Evolutionary conservation across 768 basidiomycete species (phyloP), one percentile per base, ranked within the genome.

Genomic region (Heimioporus sp.): DNA sequence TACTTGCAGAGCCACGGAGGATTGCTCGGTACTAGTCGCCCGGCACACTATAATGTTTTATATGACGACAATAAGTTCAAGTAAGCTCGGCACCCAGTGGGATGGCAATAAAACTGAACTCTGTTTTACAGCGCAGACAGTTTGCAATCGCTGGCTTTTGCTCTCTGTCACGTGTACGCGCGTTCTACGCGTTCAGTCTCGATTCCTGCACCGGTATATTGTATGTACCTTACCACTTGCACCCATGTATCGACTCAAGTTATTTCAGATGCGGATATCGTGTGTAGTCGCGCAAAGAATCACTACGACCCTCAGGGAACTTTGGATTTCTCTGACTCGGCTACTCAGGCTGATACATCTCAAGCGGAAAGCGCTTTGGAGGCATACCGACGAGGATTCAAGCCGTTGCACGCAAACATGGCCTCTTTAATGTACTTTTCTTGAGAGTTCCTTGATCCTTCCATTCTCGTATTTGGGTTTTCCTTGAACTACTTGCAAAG

Each of bases 181-280:
- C 80, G 89, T 3, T 82, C 87, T 10, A 90, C 88, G 4, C 82
- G 89, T 20, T 87, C 87, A 0, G 89, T 90, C 1, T 90, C 89
- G 0, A 90, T 90, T 45, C 89, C 89, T 0, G 89, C 88, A 0
- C 89, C 89, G 0, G 87, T 90, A 0, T 90, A 90, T 58, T 90
- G 88, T 90, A 60, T 60, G 84, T 66, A 21, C 2, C 13, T 35
- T 32, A 4, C 6, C 10, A 2, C 34, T 45, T 15, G 12, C 21
- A 2, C 49, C 16, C 28, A 48, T 38, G 39, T 30, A 2, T 35
- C 16, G 38, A 34, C 54, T 55, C n/a, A 49, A 34, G 17, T 40
- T 15, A 21, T 50, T 36, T 28, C 54, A 90, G 88, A 90, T 63
- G 88, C 87, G 9, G 86, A 90, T 62, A 87, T 85, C 20, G 76